phyloP scores from a whole-genome alignment of 106 monocot species.

The Dendrobium chrysotoxum region DNA sequence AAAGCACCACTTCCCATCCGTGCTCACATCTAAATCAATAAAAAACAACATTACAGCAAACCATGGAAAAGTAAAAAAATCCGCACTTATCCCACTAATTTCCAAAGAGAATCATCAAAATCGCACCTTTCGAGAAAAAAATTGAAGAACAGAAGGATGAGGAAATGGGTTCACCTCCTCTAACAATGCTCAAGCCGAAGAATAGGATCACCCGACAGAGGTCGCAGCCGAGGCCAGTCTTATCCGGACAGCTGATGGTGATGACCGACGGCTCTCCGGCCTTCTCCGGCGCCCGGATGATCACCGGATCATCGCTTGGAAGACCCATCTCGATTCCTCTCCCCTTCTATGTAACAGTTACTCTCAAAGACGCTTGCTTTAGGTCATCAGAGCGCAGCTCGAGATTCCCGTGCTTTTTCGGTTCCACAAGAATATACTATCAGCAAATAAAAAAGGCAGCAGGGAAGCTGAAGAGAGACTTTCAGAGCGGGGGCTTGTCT shows the following conservation, averaged over 20 bases:
- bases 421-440: neutral
- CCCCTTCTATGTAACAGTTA: neutral
- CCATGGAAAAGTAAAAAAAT: neutral
- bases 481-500: neutral
- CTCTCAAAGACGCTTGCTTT: neutral
- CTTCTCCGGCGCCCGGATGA: constrained; percentile 45
- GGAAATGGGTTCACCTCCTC: constrained; percentile 33
- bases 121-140: neutral
- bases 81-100: too few relatives aligned
- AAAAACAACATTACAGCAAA: neutral
- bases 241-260: constrained; percentile 60
- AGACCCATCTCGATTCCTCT: constrained; percentile 30
- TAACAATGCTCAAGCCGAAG: constrained; percentile 58
- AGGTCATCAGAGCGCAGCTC: neutral
- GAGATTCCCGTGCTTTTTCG: neutral
- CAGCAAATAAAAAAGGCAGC: neutral
- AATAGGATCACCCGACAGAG: constrained; percentile 69
- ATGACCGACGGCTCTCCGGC: constrained; percentile 44
- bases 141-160: neutral
- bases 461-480: neutral
- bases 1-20: constrained; percentile 66
- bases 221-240: constrained; percentile 78
- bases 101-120: too few relatives aligned
- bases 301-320: constrained; percentile 42
- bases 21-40: constrained; percentile 28